These are phyloP conservation scores for Dalbergia oliveri DNA, from an alignment of 306 rosid genomes.

Conservation along the genomic window DNA sequence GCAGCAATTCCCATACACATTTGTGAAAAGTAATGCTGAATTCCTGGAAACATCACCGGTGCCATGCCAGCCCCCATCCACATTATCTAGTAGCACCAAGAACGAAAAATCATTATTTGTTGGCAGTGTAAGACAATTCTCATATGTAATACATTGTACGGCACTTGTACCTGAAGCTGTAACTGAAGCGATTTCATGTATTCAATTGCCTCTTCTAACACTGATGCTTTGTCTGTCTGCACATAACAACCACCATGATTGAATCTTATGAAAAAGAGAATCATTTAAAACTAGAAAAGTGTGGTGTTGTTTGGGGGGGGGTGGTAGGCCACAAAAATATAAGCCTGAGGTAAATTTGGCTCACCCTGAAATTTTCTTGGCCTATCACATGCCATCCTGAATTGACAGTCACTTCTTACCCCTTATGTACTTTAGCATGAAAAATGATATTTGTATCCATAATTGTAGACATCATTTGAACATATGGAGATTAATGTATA, in stretches of 20 bases:
- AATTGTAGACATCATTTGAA: too few relatives aligned
- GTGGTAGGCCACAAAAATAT: not conserved
- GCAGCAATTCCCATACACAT: conserved; percentile 70
- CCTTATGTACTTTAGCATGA: too few relatives aligned
- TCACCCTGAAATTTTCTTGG: not conserved
- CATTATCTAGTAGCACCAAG: conserved; percentile 66
- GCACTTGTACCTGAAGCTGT: conserved; percentile 77
- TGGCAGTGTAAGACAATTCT: conserved; percentile 11
- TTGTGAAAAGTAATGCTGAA: conserved; percentile 71
- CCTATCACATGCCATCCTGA: too few relatives aligned
- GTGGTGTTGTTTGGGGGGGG: not conserved
- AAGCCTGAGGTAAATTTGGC: not conserved
- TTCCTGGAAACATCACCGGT: conserved; percentile 83
- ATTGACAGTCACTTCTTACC: too few relatives aligned
- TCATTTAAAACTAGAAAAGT: conserved; percentile 2
- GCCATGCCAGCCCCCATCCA: conserved; percentile 91
- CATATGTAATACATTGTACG: not conserved
- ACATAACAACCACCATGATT: conserved; percentile 24
- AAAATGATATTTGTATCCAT: too few relatives aligned
- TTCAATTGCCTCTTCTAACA: conserved; percentile 89
- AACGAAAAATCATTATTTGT: not conserved
- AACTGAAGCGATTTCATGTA: conserved; percentile 91
- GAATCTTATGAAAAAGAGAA: conserved; percentile 28
- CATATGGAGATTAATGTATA: too few relatives aligned
- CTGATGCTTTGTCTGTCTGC: conserved; percentile 93